Conservation (phyloP, 192 early-diverging fungal species). For the Glomus cerebriforme region DNA sequence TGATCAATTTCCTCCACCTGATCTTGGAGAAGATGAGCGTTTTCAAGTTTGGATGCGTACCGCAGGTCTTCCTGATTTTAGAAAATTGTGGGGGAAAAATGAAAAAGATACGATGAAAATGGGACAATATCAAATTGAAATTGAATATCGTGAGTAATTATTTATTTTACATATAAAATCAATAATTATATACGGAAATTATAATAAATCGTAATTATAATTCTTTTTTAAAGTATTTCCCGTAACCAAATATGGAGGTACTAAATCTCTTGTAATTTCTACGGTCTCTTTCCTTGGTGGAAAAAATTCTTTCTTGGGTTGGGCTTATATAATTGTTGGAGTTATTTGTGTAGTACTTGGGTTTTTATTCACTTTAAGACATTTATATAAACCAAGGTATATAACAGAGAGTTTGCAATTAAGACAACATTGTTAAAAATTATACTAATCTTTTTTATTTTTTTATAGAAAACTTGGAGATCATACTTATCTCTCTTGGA, state of each 20-base stretch:
- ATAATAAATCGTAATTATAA: background rate
- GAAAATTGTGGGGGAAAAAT: slow-evolving; percentile 91
- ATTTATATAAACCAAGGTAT: slow-evolving; percentile 91
- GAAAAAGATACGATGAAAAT: slow-evolving; percentile 54
- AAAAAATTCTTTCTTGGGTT: slow-evolving; percentile 95
- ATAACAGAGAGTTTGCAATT: background rate
- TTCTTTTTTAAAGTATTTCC: slow-evolving; percentile 69
- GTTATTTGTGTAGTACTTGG: slow-evolving; percentile 86
- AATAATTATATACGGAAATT: background rate
- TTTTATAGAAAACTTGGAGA: background rate
- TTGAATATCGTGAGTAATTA: slow-evolving; percentile 68
- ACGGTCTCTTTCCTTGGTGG: slow-evolving; percentile 94
- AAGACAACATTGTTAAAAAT: too few relatives aligned
- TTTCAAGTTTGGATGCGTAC: slow-evolving; percentile 99
- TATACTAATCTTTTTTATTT: background rate
- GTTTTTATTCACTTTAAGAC: slow-evolving; percentile 82
- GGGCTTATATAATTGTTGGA: slow-evolving; percentile 95
- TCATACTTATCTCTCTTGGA: background rate
- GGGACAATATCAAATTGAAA: slow-evolving; percentile 74
- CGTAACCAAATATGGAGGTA: slow-evolving; percentile 85
- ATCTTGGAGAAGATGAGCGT: slow-evolving; percentile 71
- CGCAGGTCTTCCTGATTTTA: slow-evolving; percentile 92
- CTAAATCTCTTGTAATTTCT: slow-evolving; percentile 93
- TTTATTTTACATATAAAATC: background rate
- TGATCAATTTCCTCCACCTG: slow-evolving; percentile 55